Base-by-base conservation (phyloP, 768 basidiomycete genomes). In the Tremella fuciformis region DNA sequence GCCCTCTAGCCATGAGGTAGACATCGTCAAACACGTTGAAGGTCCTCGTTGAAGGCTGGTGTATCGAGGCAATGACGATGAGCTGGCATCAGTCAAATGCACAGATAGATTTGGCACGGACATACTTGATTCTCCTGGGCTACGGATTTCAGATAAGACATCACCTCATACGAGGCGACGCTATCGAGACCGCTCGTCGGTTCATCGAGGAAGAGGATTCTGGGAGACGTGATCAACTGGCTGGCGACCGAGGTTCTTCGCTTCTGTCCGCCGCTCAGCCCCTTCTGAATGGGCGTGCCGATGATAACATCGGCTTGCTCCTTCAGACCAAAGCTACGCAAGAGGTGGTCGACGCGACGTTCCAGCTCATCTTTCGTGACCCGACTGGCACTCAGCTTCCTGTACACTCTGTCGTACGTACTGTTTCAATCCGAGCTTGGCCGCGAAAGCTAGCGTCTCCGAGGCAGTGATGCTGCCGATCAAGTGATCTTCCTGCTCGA, bases 151-250 rank as follows among this genome's bases (percentile, higher is more conserved):
- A 81, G 64, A 50, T 81, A 77, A 44, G 80, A 77, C 52, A 89
- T 79, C 60, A 92, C 89, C 3, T 86, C 85, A 88, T 88, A 89
- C n/a, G 89, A 89, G 53, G 85, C 87, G 75, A 89, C 88, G 1
- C 88, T 89, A 72, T 91, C 89, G 13, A 81, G 70, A 62, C 79
- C 78, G 22, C 77, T 78, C 21, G 78, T 79, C 9, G 77, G 77
- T 55, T 81, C 80, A 62, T 84, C 86, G 59, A 79, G 70, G 74
- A 80, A 80, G 26, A 80, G 69, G n/a, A n/a, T n/a, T n/a, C n/a
- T n/a, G n/a, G n/a, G n/a, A n/a, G 40, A 41, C 15, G 40, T 41
- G 40, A 41, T 41, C 15, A 41, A 18, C 40, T 41, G 40, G 40
- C 40, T 41, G 15, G 40, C 40, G 40, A 41, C 40, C 40, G 40